Conservation (phyloP, 768 basidiomycete genomes). For the Mycena pura region DNA sequence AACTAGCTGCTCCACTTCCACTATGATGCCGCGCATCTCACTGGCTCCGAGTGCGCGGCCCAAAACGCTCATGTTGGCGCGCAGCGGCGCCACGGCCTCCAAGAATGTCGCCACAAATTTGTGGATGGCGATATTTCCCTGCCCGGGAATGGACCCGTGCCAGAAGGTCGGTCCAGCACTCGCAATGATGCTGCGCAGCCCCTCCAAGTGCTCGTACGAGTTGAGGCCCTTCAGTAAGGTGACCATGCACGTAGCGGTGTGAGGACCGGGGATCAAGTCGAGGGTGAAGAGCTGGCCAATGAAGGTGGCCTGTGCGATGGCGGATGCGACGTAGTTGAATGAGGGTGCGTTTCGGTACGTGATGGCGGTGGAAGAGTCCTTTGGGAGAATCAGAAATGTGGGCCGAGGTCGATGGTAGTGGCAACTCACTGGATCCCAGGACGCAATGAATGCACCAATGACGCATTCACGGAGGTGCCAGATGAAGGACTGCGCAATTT, state of each 20-base stretch:
- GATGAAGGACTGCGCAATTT: constrained; percentile 31
- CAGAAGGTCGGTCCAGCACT: constrained; percentile 31
- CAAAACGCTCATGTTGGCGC: constrained; percentile 24
- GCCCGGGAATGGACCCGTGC: constrained; percentile 24
- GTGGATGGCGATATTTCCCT: constrained; percentile 26
- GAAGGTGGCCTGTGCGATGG: constrained; percentile 31
- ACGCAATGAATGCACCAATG: constrained; percentile 30
- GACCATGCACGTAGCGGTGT: constrained; percentile 29
- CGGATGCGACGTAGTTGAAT: constrained; percentile 28
- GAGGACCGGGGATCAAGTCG: constrained; percentile 28
- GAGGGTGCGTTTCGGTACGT: constrained; percentile 22
- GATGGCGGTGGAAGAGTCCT: constrained; percentile 27
- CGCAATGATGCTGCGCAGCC: constrained; percentile 28
- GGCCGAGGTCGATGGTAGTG: background rate
- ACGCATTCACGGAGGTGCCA: constrained; percentile 34
- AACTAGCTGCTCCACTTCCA: constrained; percentile 19
- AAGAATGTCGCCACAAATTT: constrained; percentile 24
- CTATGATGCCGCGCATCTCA: constrained; percentile 21
- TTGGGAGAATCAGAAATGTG: background rate
- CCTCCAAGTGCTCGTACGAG: constrained; percentile 36
- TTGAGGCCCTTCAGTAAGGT: constrained; percentile 31
- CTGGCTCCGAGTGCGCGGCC: constrained; percentile 19
- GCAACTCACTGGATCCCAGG: constrained; percentile 36
- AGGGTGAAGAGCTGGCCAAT: constrained; percentile 36
- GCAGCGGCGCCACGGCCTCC: constrained; percentile 23